Conservation (phyloP, 2,329 filamentous ascomycete species). For the Botrytis porri region DNA sequence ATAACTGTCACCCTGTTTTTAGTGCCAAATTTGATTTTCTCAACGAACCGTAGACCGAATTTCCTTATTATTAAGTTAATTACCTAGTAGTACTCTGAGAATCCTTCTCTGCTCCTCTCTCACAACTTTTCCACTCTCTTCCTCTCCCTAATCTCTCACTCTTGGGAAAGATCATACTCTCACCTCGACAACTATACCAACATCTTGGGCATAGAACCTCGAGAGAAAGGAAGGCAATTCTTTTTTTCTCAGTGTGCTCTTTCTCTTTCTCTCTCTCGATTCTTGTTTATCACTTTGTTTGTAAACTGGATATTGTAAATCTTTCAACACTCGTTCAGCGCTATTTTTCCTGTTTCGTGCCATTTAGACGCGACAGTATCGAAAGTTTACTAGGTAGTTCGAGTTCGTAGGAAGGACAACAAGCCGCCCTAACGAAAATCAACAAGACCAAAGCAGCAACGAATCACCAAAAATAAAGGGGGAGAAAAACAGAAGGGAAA, state of each 20-base stretch:
- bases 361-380: slow-evolving; percentile 11
- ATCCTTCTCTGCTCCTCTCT: neutral
- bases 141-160: slow-evolving; percentile 11
- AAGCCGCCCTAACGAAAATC: slow-evolving; percentile 6
- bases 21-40: slow-evolving; percentile 5
- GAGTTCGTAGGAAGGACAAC: slow-evolving; percentile 13
- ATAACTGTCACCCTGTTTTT: neutral
- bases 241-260: neutral
- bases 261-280: neutral
- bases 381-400: neutral
- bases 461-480: neutral
- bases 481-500: neutral
- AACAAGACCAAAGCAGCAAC: slow-evolving; percentile 1
- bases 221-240: neutral
- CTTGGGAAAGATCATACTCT: slow-evolving; percentile 3
- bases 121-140: neutral
- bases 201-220: slow-evolving; percentile 7
- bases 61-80: neutral
- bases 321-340: slow-evolving; percentile 12
- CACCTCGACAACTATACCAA: neutral
- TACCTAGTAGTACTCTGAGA: neutral
- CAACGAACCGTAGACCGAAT: neutral
- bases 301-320: neutral
- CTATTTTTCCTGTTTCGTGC: neutral
- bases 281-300: neutral